Percentiles rank a stretch among this genome's conserved stretches.
Conservation (phyloP, 2,329 filamentous ascomycete genomes). For the Fusarium torulosum region DNA sequence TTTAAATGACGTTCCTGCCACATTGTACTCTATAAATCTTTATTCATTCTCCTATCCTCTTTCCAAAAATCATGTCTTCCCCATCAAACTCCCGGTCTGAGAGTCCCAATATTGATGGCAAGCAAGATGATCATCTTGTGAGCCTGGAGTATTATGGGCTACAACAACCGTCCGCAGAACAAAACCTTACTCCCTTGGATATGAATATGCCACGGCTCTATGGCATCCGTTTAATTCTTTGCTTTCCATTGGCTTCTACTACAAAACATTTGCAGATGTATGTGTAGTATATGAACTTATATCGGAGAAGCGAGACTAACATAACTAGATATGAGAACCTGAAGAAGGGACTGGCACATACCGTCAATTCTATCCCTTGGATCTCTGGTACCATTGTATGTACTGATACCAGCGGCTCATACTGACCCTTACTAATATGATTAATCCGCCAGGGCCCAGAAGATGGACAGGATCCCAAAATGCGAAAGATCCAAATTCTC, state of each 20-base stretch:
- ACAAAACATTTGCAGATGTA: neutral
- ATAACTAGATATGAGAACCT: neutral
- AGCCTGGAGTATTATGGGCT: neutral
- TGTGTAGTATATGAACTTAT: neutral
- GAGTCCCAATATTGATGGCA: no score
- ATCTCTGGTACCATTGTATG: neutral
- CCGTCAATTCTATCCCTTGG: neutral
- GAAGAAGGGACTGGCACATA: neutral
- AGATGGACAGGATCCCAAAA: neutral
- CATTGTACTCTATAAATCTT: no score
- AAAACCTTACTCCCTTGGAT: neutral
- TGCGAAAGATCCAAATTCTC: neutral
- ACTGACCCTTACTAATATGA: no score
- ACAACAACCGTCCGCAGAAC: neutral
- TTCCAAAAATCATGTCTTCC: no score
- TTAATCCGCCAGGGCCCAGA: neutral
- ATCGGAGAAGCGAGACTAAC: neutral
- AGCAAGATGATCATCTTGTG: neutral
- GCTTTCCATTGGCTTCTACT: neutral
- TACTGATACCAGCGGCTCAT: fast-evolving
- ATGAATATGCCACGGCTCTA: neutral
- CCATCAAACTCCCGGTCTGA: neutral
- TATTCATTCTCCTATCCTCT: no score
- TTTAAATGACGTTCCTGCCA: neutral
- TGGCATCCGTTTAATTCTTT: neutral